Evolutionary conservation across 208 protist genomes (phyloP), one percentile per base, ranked within the genome.

Genomic region (Trypanosoma lewisi): DNA sequence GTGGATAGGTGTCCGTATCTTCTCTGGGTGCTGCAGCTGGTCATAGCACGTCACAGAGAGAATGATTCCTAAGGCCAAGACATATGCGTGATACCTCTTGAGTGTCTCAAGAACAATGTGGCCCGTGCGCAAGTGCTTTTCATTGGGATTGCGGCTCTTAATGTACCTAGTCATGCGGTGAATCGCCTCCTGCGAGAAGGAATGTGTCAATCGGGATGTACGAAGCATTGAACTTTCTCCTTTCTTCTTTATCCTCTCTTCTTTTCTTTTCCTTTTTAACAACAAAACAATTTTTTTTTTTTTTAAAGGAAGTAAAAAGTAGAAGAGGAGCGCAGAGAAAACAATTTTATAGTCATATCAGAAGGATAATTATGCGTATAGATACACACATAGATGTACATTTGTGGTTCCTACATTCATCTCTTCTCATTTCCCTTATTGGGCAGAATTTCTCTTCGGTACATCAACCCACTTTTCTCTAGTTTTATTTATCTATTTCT

Each of bases 131-230:
- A 94, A 61, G 57, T 86, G 84, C 75, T 86, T 89, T 64, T 94
- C 87, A 51, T 94, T 94, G 0, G 87, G 87, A 66, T 91, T 87
- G 27, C 87, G 87, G n/a, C 78, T 85, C n/a, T 78, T 90, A 45
- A 94, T 85, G 70, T 94, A 91, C 61, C 87, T 88, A 39, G 77
- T 89, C 82, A 90, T 90, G 33, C 86, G 79, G 59, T 93, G 78
- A 61, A 93, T 89, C 19, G 86, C 65, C 78, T 93, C 86, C 72
- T 93, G 82, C 25, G 85, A 89, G 57, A 92, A 92, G 48, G 74
- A 75, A 27, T 75, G 69, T 14, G 50, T 34, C 30, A 67, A 4
- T 25, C 45, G 34, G 19, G 70, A 57, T 30, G 30, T 31, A 17
- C 55, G 62, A 48, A 75, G 49, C 70, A 75, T 75, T 50, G 23